Conservation (phyloP, 2,329 filamentous ascomycete species). For the Ophiostoma sp. region DNA sequence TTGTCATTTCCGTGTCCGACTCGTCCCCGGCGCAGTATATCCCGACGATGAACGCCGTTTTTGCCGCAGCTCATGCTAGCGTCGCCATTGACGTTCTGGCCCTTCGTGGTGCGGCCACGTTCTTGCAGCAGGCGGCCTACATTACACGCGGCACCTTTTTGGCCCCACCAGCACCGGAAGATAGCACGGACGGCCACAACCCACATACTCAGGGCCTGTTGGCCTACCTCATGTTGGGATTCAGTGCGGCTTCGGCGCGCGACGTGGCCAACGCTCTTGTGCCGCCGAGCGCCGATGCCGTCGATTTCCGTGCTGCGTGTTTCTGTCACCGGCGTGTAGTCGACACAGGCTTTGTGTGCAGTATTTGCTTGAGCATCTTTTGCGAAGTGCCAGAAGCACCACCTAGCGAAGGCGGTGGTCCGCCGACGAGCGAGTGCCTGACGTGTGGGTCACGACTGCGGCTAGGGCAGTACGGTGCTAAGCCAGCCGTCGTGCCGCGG, state of each 20-base stretch:
- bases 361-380: constrained; percentile 93
- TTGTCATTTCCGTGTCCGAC: constrained; percentile 87
- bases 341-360: constrained; percentile 92
- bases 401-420: neutral
- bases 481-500: constrained; percentile 71
- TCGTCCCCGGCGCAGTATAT: constrained; percentile 89
- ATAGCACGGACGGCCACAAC: constrained; percentile 48
- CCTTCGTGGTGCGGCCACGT: constrained; percentile 80
- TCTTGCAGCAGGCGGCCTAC: constrained; percentile 83
- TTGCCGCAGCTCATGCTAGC: constrained; percentile 83
- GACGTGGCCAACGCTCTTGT: constrained; percentile 53
- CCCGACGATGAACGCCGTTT: constrained; percentile 97
- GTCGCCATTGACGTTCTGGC: constrained; percentile 93
- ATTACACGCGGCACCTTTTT: constrained; percentile 62
- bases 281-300: constrained; percentile 76
- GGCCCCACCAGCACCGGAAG: constrained; percentile 40
- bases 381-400: constrained; percentile 58
- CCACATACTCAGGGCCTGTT: constrained; percentile 68
- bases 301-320: constrained; percentile 97
- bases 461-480: constrained; percentile 73
- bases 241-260: constrained; percentile 46
- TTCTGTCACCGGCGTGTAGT: constrained; percentile 94
- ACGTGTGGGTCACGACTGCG: constrained; percentile 78
- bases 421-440: constrained; percentile 64
- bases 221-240: constrained; percentile 92